These are phyloP conservation scores for Kwoniella sp. DNA, from an alignment of 768 basidiomycete genomes.

Conservation along the genomic window DNA sequence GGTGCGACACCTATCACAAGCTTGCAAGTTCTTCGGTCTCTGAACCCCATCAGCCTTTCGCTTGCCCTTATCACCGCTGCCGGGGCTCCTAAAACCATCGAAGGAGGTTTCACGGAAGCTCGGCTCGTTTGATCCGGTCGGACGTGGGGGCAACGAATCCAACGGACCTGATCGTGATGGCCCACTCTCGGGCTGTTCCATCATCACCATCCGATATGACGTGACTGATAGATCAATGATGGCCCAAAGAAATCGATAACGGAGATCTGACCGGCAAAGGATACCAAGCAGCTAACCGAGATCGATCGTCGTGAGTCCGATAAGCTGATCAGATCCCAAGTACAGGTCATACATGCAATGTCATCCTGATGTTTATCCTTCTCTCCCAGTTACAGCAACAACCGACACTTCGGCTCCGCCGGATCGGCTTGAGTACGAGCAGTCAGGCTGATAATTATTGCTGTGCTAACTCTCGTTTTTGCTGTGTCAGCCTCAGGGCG, in stretches of 20 bases:
- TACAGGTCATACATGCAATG: too few species aligned
- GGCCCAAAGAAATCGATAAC: too few species aligned
- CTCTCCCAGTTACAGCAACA: too few species aligned
- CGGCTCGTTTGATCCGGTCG: not conserved
- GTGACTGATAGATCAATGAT: too few species aligned
- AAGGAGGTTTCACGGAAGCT: not conserved
- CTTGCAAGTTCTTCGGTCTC: conserved; percentile 21
- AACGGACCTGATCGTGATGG: conserved; percentile 9
- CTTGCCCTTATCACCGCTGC: conserved; percentile 12
- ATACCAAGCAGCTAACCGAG: too few species aligned
- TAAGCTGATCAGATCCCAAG: too few species aligned
- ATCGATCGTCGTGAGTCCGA: too few species aligned
- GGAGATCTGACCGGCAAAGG: too few species aligned
- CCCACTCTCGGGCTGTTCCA: conserved; percentile 11
- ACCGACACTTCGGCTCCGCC: too few species aligned
- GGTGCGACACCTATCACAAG: conserved; percentile 27
- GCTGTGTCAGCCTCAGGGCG: not conserved
- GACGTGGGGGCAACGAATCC: not conserved
- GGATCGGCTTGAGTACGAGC: too few species aligned
- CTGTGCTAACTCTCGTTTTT: not conserved
- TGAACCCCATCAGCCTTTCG: conserved; percentile 10
- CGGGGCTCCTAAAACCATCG: not conserved
- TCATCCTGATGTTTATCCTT: too few species aligned
- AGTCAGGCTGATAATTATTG: too few species aligned
- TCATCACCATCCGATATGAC: not conserved